phyloP scores from a whole-genome alignment of 257 asterid genomes.

The Parsonsia alboflavescens region DNA sequence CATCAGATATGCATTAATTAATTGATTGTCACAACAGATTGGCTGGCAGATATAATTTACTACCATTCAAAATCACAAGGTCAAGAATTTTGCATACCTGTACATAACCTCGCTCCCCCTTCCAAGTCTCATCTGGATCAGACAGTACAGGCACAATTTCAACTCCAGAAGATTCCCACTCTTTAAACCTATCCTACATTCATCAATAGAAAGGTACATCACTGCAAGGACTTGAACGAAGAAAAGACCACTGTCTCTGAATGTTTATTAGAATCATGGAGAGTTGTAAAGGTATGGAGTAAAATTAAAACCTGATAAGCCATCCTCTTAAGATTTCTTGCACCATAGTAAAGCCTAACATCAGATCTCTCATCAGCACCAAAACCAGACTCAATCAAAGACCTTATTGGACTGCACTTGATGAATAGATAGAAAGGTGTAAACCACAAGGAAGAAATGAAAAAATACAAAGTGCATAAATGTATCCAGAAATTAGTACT shows the following conservation, averaged over 20 bases:
- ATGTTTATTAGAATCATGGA: neutral
- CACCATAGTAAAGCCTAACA: slow-evolving; percentile 87
- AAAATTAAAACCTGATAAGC: slow-evolving; percentile 61
- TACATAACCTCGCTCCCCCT: slow-evolving; percentile 73
- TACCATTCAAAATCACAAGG: neutral
- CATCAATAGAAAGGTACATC: slow-evolving; percentile 6
- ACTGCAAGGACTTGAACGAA: neutral
- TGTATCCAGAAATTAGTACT: neutral
- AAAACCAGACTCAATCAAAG: slow-evolving; percentile 77
- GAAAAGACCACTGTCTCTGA: neutral
- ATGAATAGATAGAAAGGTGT: neutral
- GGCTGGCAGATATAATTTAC: neutral
- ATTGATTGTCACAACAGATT: neutral
- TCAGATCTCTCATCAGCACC: slow-evolving; percentile 70
- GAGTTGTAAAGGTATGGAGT: slow-evolving; percentile 13
- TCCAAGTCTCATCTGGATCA: slow-evolving; percentile 76
- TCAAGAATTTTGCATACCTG: slow-evolving; percentile 39
- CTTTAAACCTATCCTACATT: slow-evolving; percentile 70
- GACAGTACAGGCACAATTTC: slow-evolving; percentile 74
- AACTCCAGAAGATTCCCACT: slow-evolving; percentile 76
- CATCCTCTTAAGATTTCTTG: slow-evolving; percentile 80
- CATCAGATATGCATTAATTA: too few relatives aligned
- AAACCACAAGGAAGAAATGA: slow-evolving; percentile 3
- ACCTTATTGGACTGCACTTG: slow-evolving; percentile 72
- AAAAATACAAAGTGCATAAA: neutral